Percentiles rank a stretch among this genome's conserved stretches.
Conservation (phyloP, 148 eudicot genomes). For the Polygonum maritimum region DNA sequence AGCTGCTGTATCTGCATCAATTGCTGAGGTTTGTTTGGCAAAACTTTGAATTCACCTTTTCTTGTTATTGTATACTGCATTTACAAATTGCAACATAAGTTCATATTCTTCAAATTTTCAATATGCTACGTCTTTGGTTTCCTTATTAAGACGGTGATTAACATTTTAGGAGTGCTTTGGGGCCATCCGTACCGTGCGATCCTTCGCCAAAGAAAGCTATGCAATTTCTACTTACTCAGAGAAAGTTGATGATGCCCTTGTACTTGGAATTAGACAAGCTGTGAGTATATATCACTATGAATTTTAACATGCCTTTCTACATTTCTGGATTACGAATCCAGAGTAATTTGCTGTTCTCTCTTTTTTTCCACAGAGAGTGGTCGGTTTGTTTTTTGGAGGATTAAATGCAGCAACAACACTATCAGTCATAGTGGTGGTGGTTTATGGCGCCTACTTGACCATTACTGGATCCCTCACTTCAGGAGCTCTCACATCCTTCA, state of each 20-base stretch:
- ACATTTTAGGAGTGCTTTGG: conserved; percentile 74
- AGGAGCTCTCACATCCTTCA: conserved; percentile 88
- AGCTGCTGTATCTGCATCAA: conserved; percentile 88
- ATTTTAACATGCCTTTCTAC: neutral
- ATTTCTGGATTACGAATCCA: neutral
- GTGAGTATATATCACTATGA: conserved; percentile 33
- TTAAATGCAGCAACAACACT: conserved; percentile 82
- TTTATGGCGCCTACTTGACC: conserved; percentile 79
- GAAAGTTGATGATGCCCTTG: conserved; percentile 79
- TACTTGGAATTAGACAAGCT: conserved; percentile 78
- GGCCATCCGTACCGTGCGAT: conserved; percentile 85
- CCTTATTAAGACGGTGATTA: neutral
- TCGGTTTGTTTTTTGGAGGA: conserved; percentile 72
- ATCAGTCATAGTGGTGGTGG: conserved; percentile 75
- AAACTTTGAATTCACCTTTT: neutral
- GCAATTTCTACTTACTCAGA: conserved; percentile 58
- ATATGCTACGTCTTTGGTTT: neutral
- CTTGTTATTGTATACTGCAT: neutral
- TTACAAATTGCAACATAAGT: neutral
- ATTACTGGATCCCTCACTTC: conserved; percentile 71
- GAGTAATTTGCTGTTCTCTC: conserved; percentile 8
- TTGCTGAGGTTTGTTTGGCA: conserved; percentile 65
- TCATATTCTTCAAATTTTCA: neutral
- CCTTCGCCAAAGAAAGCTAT: conserved; percentile 75
- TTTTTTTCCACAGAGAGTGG: conserved; percentile 44